Evolutionary conservation across 768 basidiomycete species (phyloP).

Genomic region (Boletus patriciae): DNA sequence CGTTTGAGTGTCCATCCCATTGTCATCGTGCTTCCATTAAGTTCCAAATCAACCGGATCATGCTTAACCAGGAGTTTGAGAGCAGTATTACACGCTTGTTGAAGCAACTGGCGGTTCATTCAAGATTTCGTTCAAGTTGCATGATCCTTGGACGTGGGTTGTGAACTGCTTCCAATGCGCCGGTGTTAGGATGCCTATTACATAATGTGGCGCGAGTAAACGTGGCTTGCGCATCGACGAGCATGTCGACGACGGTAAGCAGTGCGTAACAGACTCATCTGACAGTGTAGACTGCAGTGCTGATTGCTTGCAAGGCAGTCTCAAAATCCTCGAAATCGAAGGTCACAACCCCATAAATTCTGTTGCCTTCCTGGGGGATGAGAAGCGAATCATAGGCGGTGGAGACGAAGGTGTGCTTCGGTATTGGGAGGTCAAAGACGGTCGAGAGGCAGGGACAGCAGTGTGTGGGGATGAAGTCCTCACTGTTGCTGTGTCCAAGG

Average conservation of each 20-base stretch:
- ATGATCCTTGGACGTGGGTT: no score
- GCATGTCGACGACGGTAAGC: not conserved
- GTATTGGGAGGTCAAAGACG: conserved; percentile 7
- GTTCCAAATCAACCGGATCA: no score
- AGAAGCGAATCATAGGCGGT: conserved; percentile 1
- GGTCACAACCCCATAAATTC: conserved; percentile 5
- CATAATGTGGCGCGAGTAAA: no score
- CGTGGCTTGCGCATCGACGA: not conserved
- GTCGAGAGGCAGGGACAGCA: not conserved
- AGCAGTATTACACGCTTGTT: no score
- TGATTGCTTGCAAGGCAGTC: not conserved
- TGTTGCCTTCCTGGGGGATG: conserved; percentile 8
- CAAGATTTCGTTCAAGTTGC: no score
- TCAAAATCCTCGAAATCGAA: conserved; percentile 9
- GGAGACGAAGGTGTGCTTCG: conserved; percentile 11
- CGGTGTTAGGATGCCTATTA: no score
- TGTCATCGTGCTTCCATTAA: no score
- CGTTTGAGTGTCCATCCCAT: no score
- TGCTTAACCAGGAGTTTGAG: no score
- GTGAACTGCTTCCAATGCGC: no score
- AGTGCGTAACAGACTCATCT: not conserved
- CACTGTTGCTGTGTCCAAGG: conserved; percentile 7
- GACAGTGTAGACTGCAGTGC: not conserved
- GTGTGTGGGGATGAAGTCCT: conserved; percentile 11
- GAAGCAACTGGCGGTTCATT: no score